phyloP scores from a whole-genome alignment of 2,329 filamentous ascomycete genomes.

The Trichoderma sp. region DNA sequence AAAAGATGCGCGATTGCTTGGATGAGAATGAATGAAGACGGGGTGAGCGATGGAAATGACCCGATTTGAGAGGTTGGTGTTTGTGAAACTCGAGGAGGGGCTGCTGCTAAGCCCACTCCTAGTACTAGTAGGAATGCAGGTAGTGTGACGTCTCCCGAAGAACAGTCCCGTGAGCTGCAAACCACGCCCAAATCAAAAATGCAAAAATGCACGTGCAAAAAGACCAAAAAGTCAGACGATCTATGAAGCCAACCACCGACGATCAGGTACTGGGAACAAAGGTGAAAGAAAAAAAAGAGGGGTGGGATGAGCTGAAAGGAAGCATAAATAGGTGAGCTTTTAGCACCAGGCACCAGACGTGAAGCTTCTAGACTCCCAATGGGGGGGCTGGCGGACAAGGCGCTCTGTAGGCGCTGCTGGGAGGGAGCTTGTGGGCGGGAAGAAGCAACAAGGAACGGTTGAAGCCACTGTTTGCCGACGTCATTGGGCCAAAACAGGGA shows the following conservation, averaged over 20 bases:
- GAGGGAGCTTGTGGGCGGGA: neutral
- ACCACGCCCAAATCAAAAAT: neutral
- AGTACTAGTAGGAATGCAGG: neutral
- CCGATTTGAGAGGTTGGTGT: neutral
- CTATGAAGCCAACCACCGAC: neutral
- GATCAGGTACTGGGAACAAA: neutral
- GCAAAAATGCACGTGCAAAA: neutral
- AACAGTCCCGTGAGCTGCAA: neutral
- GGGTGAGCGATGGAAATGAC: neutral
- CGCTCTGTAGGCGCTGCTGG: neutral
- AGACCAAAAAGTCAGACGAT: neutral
- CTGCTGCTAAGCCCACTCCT: neutral
- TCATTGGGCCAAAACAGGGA: slow-evolving; percentile 7
- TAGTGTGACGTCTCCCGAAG: neutral
- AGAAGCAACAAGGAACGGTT: neutral
- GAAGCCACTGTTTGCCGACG: neutral
- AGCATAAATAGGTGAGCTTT: neutral
- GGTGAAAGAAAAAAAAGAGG: neutral
- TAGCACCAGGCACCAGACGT: neutral
- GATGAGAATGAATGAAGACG: neutral
- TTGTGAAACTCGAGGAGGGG: neutral
- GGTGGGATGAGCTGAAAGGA: neutral
- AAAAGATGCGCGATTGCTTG: neutral
- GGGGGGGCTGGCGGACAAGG: slow-evolving; percentile 4
- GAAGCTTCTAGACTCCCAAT: neutral